Evolutionary conservation across 2,329 filamentous ascomycete species (phyloP).

Genomic region (Catunica adiposa): DNA sequence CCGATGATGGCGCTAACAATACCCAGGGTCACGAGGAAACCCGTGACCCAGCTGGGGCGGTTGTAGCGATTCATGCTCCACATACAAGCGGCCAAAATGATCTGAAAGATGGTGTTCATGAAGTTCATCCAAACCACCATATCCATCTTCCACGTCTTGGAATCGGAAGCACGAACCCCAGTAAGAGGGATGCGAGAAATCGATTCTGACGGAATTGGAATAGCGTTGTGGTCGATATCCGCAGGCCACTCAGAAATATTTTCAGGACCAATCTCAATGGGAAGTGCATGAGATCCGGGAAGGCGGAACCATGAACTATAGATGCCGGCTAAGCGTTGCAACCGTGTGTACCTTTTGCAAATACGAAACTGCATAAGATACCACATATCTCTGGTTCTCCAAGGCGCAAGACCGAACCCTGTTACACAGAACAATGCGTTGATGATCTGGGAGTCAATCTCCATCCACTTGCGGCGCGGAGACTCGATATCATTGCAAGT

Average conservation of each 20-base stretch:
- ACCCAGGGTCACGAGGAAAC: slow-evolving; percentile 59
- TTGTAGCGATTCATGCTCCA: slow-evolving; percentile 60
- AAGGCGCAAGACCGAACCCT: slow-evolving; percentile 68
- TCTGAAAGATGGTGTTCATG: slow-evolving; percentile 64
- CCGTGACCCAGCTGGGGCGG: slow-evolving; percentile 65
- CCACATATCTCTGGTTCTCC: slow-evolving; percentile 68
- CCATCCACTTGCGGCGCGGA: slow-evolving; percentile 68
- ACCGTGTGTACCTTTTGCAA: slow-evolving; percentile 32
- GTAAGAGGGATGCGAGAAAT: slow-evolving; percentile 55
- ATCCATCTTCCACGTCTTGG: slow-evolving; percentile 59
- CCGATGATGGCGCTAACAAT: slow-evolving; percentile 47
- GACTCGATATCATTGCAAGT: slow-evolving; percentile 58
- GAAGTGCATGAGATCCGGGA: slow-evolving; percentile 44
- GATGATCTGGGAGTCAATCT: slow-evolving; percentile 67
- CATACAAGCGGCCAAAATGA: slow-evolving; percentile 61
- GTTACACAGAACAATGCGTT: slow-evolving; percentile 62
- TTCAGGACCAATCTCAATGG: slow-evolving; percentile 34
- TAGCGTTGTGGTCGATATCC: slow-evolving; percentile 19
- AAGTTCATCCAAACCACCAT: slow-evolving; percentile 65
- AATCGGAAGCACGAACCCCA: slow-evolving; percentile 50
- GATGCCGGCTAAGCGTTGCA: slow-evolving; percentile 56
- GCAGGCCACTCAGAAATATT: slow-evolving; percentile 28
- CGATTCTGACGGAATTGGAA: slow-evolving; percentile 48
- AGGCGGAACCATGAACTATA: slow-evolving; percentile 63
- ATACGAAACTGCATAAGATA: slow-evolving; percentile 52